phyloP scores from a whole-genome alignment of 1,139 yeast species.

The Spathaspora sp. region DNA sequence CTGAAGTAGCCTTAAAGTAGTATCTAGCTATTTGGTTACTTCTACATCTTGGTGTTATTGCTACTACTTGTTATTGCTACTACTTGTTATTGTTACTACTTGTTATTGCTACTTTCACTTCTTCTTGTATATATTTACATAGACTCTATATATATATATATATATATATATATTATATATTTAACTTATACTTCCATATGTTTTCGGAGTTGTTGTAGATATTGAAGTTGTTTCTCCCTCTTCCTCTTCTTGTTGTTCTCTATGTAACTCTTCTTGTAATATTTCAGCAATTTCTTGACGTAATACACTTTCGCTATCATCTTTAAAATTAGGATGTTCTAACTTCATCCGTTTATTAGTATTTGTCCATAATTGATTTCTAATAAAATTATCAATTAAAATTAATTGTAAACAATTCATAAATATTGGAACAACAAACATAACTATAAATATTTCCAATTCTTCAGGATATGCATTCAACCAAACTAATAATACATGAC shows the following conservation, averaged over 20 bases:
- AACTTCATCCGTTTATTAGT: constrained; percentile 21
- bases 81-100: neutral
- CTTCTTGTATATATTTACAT: neutral
- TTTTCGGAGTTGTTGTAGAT: constrained; percentile 2
- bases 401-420: constrained; percentile 88
- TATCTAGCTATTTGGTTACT: no score
- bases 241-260: constrained; percentile 1
- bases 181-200: constrained; percentile 8
- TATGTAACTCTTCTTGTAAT: constrained; percentile 6
- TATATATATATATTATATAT: neutral
- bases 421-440: constrained; percentile 74
- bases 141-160: constrained; percentile 2
- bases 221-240: neutral
- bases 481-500: constrained; percentile 62
- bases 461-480: constrained; percentile 72
- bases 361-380: constrained; percentile 38
- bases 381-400: constrained; percentile 84
- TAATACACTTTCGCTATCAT: constrained; percentile 17
- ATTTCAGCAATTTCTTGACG: constrained; percentile 14
- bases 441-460: constrained; percentile 80
- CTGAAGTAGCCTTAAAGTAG: no score
- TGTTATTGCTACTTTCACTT: neutral
- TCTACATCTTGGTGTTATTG: no score
- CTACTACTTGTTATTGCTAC: neutral
- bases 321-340: constrained; percentile 14